phyloP scores from a whole-genome alignment of 1,284 basidiomycete species.

The Wolfiporia cocos region DNA sequence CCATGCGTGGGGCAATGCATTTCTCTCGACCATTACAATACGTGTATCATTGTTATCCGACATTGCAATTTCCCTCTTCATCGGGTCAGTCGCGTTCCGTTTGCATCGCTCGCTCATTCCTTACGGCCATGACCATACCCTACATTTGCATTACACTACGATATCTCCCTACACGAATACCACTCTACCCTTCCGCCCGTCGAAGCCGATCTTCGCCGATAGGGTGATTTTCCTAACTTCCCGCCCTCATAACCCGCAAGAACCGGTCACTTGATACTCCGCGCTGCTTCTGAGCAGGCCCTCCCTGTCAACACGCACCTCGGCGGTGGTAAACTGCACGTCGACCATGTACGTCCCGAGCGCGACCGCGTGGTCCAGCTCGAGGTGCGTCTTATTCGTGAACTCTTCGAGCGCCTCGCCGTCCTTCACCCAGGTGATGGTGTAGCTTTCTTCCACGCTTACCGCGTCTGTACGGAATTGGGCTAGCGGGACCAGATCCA shows the following conservation, averaged over 20 bases:
- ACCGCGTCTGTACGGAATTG: slow-evolving; percentile 39
- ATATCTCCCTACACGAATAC: slow-evolving; percentile 4
- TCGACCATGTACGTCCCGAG: slow-evolving; percentile 37
- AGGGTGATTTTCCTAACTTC: background rate
- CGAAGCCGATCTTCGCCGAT: background rate
- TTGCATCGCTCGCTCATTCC: slow-evolving; percentile 2
- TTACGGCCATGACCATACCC: slow-evolving; percentile 2
- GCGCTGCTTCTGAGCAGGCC: slow-evolving; percentile 18
- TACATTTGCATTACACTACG: slow-evolving; percentile 4
- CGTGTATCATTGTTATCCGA: slow-evolving; percentile 7
- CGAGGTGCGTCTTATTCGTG: slow-evolving; percentile 42
- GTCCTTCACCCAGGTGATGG: slow-evolving; percentile 47
- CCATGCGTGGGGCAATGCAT: slow-evolving; percentile 1
- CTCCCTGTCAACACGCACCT: slow-evolving; percentile 45
- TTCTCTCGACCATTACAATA: slow-evolving; percentile 4
- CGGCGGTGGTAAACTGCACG: slow-evolving; percentile 49
- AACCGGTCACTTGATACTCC: slow-evolving; percentile 10
- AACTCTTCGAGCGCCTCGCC: slow-evolving; percentile 35
- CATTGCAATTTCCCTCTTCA: slow-evolving; percentile 1
- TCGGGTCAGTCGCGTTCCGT: background rate
- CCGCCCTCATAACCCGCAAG: slow-evolving; percentile 7
- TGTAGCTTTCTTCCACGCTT: slow-evolving; percentile 42
- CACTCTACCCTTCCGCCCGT: background rate
- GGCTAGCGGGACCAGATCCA: slow-evolving; percentile 53
- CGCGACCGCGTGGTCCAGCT: slow-evolving; percentile 26